Evolutionary conservation across 1,139 yeast species (phyloP).

Genomic region (Saccharomyces hybrid): DNA sequence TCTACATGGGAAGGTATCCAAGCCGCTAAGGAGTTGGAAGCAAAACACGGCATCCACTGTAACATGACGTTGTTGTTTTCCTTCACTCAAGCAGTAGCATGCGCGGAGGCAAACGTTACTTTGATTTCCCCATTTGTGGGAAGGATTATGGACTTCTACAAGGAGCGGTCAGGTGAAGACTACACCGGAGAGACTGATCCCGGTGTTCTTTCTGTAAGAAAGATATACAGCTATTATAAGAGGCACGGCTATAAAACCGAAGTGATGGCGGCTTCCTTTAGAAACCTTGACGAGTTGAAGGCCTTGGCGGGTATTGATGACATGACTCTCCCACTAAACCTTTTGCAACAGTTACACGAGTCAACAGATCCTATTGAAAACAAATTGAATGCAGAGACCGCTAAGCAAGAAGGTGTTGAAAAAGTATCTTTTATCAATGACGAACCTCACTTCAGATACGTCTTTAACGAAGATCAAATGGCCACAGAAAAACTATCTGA

Average conservation of each 20-base stretch:
- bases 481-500: conserved; percentile 95
- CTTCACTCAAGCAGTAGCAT: conserved; percentile 93
- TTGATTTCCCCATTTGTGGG: conserved; percentile 98
- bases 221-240: conserved; percentile 93
- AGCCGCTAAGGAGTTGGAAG: conserved; percentile 87
- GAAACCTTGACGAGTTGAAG: conserved; percentile 91
- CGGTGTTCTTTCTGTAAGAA: conserved; percentile 84
- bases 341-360: conserved; percentile 79
- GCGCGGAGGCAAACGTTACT: conserved; percentile 94
- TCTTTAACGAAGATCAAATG: conserved; percentile 93
- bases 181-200: conserved; percentile 80
- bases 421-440: conserved; percentile 76
- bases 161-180: conserved; percentile 81
- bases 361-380: conserved; percentile 72
- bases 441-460: conserved; percentile 84
- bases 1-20: conserved; percentile 99
- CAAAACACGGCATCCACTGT: conserved; percentile 83
- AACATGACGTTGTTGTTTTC: conserved; percentile 93
- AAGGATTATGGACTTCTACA: conserved; percentile 97
- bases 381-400: conserved; percentile 55
- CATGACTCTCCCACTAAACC: conserved; percentile 87
- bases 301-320: conserved; percentile 95
- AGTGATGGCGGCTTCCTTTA: conserved; percentile 99
- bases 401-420: conserved; percentile 44
- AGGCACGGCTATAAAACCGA: conserved; percentile 90